These are phyloP conservation scores for Salix arbutifolia DNA, from an alignment of 345 rosid species.

Conservation along the genomic window DNA sequence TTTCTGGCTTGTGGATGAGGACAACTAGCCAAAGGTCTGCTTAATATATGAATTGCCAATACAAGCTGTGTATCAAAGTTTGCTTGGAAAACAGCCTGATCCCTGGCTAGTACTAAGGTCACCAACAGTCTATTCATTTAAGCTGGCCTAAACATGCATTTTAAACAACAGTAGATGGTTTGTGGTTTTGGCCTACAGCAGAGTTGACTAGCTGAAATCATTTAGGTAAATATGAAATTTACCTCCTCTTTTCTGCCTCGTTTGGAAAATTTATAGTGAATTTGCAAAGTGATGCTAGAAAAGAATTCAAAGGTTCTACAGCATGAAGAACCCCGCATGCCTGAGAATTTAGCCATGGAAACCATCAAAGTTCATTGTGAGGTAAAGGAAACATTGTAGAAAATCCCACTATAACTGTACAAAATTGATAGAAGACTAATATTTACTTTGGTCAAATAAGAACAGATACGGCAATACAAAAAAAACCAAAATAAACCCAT, in stretches of 20 bases:
- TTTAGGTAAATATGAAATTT: conserved; percentile 2
- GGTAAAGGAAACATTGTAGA: conserved; percentile 9
- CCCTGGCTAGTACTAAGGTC: too few relatives aligned
- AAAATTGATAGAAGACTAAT: not conserved
- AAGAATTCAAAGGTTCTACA: conserved; percentile 90
- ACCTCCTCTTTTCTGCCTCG: conserved; percentile 81
- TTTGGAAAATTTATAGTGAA: conserved; percentile 78
- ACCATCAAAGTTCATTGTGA: conserved; percentile 3
- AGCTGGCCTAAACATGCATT: too few relatives aligned
- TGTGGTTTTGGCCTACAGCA: too few relatives aligned
- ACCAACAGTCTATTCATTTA: too few relatives aligned
- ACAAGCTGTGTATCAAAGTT: too few relatives aligned
- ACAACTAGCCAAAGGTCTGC: too few relatives aligned
- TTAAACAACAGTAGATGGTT: too few relatives aligned
- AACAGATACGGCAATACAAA: not conserved
- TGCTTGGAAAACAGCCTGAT: too few relatives aligned
- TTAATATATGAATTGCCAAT: too few relatives aligned
- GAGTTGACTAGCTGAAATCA: not conserved
- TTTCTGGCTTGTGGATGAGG: too few relatives aligned
- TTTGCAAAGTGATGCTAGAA: conserved; percentile 94
- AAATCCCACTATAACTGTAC: not conserved
- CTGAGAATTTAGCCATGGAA: conserved; percentile 38
- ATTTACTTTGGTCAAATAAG: not conserved
- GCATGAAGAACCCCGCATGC: conserved; percentile 99
- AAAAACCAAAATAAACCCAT: not conserved